A percentile compares a stretch with the other conserved stretches of the same genome.
Conservation (phyloP, 140 eudicot genomes). For the Cichorium intybus region DNA sequence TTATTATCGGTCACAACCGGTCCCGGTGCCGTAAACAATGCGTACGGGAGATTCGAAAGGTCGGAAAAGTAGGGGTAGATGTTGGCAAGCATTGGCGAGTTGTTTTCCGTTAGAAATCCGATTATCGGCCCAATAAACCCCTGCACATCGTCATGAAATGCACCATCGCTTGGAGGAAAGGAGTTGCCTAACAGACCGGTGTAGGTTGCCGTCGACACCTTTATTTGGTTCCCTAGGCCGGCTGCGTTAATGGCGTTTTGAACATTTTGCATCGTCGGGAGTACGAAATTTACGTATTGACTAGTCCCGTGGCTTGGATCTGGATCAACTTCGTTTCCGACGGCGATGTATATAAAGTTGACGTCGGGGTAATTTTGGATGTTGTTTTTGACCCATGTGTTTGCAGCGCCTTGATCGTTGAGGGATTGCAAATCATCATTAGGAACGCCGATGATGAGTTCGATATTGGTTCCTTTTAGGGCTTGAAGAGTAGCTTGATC, state of each 20-base stretch:
- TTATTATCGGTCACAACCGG: constrained; percentile 15
- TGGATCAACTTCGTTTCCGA: constrained; percentile 68
- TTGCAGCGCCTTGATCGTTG: constrained; percentile 13
- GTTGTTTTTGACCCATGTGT: constrained; percentile 32
- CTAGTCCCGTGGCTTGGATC: constrained; percentile 43
- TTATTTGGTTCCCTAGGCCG: constrained; percentile 26
- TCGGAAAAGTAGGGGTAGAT: constrained; percentile 38
- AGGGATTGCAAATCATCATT: constrained; percentile 25
- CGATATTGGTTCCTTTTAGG: constrained; percentile 37
- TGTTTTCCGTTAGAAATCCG: constrained; percentile 25
- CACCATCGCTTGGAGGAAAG: constrained; percentile 33
- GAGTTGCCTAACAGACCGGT: constrained; percentile 25
- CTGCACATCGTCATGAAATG: constrained; percentile 11
- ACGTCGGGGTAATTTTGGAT: constrained; percentile 22
- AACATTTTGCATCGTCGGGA: constrained; percentile 42
- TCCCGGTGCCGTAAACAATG: constrained; percentile 33
- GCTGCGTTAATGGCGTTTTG: constrained; percentile 20
- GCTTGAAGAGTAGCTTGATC: constrained; percentile 30
- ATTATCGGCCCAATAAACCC: constrained; percentile 30
- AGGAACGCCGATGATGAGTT: constrained; percentile 39
- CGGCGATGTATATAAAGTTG: constrained; percentile 49
- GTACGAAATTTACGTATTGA: constrained; percentile 24
- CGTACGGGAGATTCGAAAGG: constrained; percentile 33
- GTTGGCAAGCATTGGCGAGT: constrained; percentile 42
- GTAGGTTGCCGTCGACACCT: constrained; percentile 44